A percentile compares a stretch with the other conserved stretches of the same genome.
Evolutionary conservation across 352 stramenopile genomes (phyloP).

Genomic region (Globisporangium solare): DNA sequence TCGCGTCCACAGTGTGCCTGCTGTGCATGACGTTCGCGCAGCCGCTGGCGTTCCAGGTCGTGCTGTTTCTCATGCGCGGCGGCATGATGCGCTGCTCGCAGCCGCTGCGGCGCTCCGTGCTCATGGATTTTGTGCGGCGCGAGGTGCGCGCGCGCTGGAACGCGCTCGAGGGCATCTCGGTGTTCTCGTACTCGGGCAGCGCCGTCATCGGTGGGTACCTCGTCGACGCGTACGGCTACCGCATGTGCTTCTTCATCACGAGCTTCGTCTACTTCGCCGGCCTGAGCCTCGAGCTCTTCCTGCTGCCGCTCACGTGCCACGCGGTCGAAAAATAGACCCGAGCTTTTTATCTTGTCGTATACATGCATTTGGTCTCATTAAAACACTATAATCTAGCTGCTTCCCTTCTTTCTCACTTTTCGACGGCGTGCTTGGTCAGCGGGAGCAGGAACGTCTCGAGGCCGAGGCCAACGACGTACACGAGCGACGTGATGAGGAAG

Average conservation of each 20-base stretch:
- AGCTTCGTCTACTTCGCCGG: conserved; percentile 58
- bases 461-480: conserved; percentile 20
- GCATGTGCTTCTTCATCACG: conserved; percentile 79
- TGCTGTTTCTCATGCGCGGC: conserved; percentile 68
- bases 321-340: not conserved
- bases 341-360: too few relatives aligned
- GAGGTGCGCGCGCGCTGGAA: conserved; percentile 76
- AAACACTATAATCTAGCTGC: too few relatives aligned
- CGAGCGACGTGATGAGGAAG: conserved; percentile 30
- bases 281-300: conserved; percentile 47
- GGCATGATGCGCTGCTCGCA: conserved; percentile 85
- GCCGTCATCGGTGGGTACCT: conserved; percentile 73
- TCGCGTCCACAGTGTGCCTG: conserved; percentile 54
- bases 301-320: conserved; percentile 27
- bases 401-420: conserved; percentile 7
- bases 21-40: conserved; percentile 58
- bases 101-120: conserved; percentile 63
- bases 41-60: conserved; percentile 52
- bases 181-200: conserved; percentile 79
- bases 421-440: conserved; percentile 13
- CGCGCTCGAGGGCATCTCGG: conserved; percentile 61
- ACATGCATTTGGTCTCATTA: too few relatives aligned
- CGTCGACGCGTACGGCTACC: conserved; percentile 75
- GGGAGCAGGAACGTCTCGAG: conserved; percentile 21
- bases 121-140: conserved; percentile 79